Percentiles rank a stretch among this genome's conserved stretches.
Conservation (phyloP, 768 basidiomycete species). For the Rhizopogon roseolus region DNA sequence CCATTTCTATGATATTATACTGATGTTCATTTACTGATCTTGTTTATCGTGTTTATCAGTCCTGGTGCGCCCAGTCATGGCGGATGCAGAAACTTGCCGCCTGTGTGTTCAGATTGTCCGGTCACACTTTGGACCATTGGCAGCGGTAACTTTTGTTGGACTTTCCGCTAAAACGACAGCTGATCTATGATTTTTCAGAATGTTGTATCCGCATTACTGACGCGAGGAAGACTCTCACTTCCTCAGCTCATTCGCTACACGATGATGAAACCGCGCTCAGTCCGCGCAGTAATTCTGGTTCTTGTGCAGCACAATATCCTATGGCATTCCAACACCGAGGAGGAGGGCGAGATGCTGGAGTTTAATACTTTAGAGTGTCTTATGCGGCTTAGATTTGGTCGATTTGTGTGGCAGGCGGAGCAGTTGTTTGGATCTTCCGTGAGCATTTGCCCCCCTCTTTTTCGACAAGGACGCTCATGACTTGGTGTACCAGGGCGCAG, state of each 20-base stretch:
- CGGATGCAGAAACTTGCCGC: conserved; percentile 55
- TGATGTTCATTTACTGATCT: too few species aligned
- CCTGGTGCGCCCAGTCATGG: conserved; percentile 36
- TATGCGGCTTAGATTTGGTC: conserved; percentile 76
- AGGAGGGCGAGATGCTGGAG: conserved; percentile 75
- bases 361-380: conserved; percentile 83
- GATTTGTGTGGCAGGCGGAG: conserved; percentile 71
- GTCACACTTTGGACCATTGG: conserved; percentile 61
- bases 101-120: conserved; percentile 60
- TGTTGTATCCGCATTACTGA: conserved; percentile 70
- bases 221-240: conserved; percentile 76
- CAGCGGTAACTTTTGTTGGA: conserved; percentile 44
- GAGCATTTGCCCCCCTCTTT: conserved; percentile 18
- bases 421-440: conserved; percentile 69
- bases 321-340: conserved; percentile 74
- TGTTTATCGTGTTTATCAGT: too few species aligned
- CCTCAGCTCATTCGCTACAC: conserved; percentile 66
- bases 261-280: conserved; percentile 57
- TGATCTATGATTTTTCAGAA: conserved; percentile 39
- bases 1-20: too few species aligned
- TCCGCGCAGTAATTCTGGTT: conserved; percentile 67
- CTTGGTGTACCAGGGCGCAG: conserved; percentile 50
- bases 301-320: conserved; percentile 90
- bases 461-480: not conserved
- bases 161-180: not conserved